A percentile compares a stretch with the other conserved stretches of the same genome.
Evolutionary conservation across 1,139 yeast species (phyloP).

Genomic region (Kodamaea sp.): DNA sequence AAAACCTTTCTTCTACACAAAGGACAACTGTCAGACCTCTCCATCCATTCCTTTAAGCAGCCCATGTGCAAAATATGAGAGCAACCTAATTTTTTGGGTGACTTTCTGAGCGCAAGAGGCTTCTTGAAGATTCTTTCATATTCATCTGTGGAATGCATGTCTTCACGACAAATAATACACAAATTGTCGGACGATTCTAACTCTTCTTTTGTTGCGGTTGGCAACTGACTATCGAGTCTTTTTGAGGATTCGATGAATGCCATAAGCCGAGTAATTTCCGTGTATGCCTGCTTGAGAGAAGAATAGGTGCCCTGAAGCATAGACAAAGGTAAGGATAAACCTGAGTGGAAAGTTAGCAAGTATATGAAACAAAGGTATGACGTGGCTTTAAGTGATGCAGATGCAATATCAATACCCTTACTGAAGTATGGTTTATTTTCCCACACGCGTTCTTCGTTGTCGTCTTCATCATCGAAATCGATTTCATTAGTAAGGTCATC

Average conservation of each 20-base stretch:
- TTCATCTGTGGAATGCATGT: conserved; percentile 53
- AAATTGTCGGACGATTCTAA: conserved; percentile 58
- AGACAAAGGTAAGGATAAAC: conserved; percentile 64
- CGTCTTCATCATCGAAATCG: conserved; percentile 33
- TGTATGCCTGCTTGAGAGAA: conserved; percentile 50
- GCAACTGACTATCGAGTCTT: conserved; percentile 64
- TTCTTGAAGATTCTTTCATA: conserved; percentile 25
- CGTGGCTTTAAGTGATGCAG: conserved; percentile 42
- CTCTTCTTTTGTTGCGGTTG: conserved; percentile 62
- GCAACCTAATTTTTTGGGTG: conserved; percentile 78
- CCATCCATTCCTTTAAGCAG: conserved; percentile 91
- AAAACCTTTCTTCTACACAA: conserved; percentile 81
- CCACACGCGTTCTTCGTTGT: conserved; percentile 64
- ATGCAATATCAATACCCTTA: conserved; percentile 57
- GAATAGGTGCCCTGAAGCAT: conserved; percentile 67
- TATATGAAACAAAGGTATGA: conserved; percentile 38
- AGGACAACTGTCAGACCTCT: conserved; percentile 89
- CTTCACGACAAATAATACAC: conserved; percentile 86
- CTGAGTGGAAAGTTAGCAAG: conserved; percentile 47
- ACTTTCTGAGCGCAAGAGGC: conserved; percentile 41
- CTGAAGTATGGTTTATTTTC: conserved; percentile 66
- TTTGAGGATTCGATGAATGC: conserved; percentile 62
- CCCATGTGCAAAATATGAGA: conserved; percentile 89
- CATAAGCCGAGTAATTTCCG: conserved; percentile 52
- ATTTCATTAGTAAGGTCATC: conserved; percentile 3